Base-by-base conservation (phyloP, 331 rosid genomes). In the Quercus tomentella region DNA sequence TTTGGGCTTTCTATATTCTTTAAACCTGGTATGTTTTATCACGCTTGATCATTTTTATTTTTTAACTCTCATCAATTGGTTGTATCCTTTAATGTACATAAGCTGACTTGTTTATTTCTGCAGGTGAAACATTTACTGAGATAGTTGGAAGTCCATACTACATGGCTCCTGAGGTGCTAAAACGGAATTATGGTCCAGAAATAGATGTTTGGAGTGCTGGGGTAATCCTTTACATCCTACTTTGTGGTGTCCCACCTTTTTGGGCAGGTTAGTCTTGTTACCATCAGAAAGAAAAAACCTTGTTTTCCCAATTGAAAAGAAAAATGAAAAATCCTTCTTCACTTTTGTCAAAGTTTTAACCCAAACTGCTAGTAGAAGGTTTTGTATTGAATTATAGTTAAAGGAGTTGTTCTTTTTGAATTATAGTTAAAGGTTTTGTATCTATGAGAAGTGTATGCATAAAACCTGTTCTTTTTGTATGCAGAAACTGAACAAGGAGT, bases 401-500 rank as follows among this genome's bases (percentile, higher is more conserved):
- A 10, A 10, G 45, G 30, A 16, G 17, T 16, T 35, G 45, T 41
- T 41, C 12, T 41, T 41, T 41, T 25, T 54, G 31, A 7, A 26
- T 12, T 55, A 16, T 26, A 33, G 43, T 60, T 22, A 21, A 10
- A 20, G 45, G 28, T 6, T 14, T 23, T 35, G 18, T 20, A 67
- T 35, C 20, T 67, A 49, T 35, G 72, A 20, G 52, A 31, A 35
- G 52, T 20, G 45, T 30, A 25, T 26, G 4, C 60, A 8, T 17
- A 37, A 14, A 57, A 26, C 31, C 17, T 21, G 22, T 62, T 65
- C 41, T 75, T 76, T 79, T 83, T 60, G 52, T 75, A 74, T 83
- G 89, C 88, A 96, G 99, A 96, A 91, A 96, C 98, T 80, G 99
- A 96, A 84, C 98, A 96, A 86, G 99, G 99, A 81, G 96, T 96